Conservation (phyloP, 2,329 filamentous ascomycete genomes). For the Claviceps purpurea region DNA sequence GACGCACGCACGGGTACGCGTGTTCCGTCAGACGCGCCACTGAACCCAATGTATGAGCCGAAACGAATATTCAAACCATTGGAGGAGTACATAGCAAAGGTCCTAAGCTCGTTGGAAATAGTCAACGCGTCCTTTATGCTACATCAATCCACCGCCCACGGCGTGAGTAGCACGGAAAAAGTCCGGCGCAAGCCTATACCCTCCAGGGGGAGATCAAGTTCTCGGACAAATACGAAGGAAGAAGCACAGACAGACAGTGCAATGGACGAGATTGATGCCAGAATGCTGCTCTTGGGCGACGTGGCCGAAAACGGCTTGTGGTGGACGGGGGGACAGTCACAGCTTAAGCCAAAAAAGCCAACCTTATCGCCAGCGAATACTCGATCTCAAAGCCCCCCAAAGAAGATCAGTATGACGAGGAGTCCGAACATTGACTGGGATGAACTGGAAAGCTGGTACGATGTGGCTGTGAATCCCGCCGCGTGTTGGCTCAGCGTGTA, state of each 20-base stretch:
- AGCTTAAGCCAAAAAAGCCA: not conserved
- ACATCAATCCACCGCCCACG: constrained; percentile 21
- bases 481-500: constrained; percentile 51
- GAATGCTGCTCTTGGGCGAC: constrained; percentile 59
- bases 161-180: constrained; percentile 12
- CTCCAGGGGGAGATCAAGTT: constrained; percentile 4
- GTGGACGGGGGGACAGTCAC: constrained; percentile 51
- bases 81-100: constrained; percentile 62
- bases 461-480: constrained; percentile 52
- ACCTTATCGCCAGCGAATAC: not conserved
- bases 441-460: constrained; percentile 61
- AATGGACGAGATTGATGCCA: constrained; percentile 51
- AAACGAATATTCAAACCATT: constrained; percentile 59
- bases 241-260: constrained; percentile 9
- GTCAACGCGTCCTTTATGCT: constrained; percentile 67
- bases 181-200: constrained; percentile 16
- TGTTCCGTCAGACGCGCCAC: constrained; percentile 4
- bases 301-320: constrained; percentile 70
- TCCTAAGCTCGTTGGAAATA: constrained; percentile 55
- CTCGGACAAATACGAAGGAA: constrained; percentile 5
- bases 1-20: constrained; percentile 9
- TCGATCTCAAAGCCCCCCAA: constrained; percentile 3
- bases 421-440: constrained; percentile 60
- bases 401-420: not conserved
- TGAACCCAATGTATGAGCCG: constrained; percentile 20